Evolutionary conservation across 78 protist species (phyloP).

Genomic region (Bigelowiella natans): DNA sequence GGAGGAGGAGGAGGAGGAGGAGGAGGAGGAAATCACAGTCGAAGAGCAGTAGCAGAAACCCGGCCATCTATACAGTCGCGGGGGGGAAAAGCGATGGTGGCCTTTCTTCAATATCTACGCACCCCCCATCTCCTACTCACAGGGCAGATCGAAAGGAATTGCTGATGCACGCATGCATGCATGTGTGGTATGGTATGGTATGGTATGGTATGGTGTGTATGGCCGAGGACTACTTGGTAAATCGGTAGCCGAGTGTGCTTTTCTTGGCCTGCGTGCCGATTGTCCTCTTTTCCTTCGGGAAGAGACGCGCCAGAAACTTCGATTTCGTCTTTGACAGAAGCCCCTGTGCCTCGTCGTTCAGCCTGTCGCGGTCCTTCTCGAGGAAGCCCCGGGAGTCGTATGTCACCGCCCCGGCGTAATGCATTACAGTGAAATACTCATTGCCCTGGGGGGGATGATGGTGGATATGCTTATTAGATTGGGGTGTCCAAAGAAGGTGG

Average conservation of each 20-base stretch:
- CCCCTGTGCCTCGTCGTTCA: neutral
- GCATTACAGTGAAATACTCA: conserved; percentile 25
- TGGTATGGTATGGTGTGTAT: too few relatives aligned
- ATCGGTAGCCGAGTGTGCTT: conserved; percentile 16
- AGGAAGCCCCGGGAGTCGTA: conserved; percentile 64
- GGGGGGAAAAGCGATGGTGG: too few relatives aligned
- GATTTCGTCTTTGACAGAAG: neutral
- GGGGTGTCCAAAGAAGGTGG: neutral
- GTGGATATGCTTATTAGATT: neutral
- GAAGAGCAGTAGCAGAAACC: too few relatives aligned
- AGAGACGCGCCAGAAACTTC: neutral
- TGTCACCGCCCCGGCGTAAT: conserved; percentile 82
- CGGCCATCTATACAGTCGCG: too few relatives aligned
- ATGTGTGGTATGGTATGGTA: too few relatives aligned
- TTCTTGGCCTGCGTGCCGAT: neutral
- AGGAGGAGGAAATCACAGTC: neutral
- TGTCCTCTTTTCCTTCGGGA: neutral
- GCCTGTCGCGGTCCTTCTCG: conserved; percentile 68
- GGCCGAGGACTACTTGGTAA: too few relatives aligned
- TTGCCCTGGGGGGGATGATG: neutral
- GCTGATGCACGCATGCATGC: too few relatives aligned
- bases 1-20: too few relatives aligned
- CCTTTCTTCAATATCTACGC: too few relatives aligned
- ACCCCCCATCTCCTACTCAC: too few relatives aligned
- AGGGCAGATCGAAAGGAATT: too few relatives aligned